Base-by-base conservation (phyloP, 2,329 filamentous ascomycete species). In the Scortechinia acanthostroma region DNA sequence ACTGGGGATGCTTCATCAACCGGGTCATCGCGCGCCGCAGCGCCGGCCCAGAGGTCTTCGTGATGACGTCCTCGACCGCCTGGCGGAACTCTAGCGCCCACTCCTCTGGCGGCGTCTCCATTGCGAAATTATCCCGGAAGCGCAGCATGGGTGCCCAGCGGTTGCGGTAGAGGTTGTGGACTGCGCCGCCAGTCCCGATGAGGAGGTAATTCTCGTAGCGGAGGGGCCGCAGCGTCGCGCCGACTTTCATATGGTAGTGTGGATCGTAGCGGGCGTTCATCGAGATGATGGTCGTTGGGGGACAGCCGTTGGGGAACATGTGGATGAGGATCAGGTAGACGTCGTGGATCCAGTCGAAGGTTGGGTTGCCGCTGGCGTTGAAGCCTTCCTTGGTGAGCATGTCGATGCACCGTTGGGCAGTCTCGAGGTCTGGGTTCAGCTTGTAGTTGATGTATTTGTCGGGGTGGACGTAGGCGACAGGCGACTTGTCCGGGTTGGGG, bases 321-420 rank as follows among this genome's bases (percentile, higher is more conserved):
- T 80, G 70, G 55, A 86, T 82, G 5, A 86, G 64, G 46, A 86
- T 74, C 2, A 86, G 70, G 54, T 79, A 86, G 0, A 78, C 83
- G 58, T 87, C 83, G 64, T 87, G 81, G 55, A 86, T 86, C 82
- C 81, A 86, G 54, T 86, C 76, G 50, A 86, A 86, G 0, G 55
- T 66, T 0, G 67, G 52, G 54, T 85, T 80, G 1, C 58, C 62
- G 3, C 59, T 55, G 1, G 70, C 76, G 23, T 76, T 65, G 59
- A 85, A 75, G 5, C 80, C 79, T 2, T 69, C 66, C 2, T 57
- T 54, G 3, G 59, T 51, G 2, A 86, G 66, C 44, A 77, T 61
- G 0, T 59, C 51, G 42, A 82, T 66, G 53, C 74, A 75, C 5
- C 64, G 62, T 16, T 71, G 58, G 1, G 68, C 71, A 6, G 68